phyloP scores from a whole-genome alignment of 495 filamentous ascomycete species.

The Daldinia decipiens region DNA sequence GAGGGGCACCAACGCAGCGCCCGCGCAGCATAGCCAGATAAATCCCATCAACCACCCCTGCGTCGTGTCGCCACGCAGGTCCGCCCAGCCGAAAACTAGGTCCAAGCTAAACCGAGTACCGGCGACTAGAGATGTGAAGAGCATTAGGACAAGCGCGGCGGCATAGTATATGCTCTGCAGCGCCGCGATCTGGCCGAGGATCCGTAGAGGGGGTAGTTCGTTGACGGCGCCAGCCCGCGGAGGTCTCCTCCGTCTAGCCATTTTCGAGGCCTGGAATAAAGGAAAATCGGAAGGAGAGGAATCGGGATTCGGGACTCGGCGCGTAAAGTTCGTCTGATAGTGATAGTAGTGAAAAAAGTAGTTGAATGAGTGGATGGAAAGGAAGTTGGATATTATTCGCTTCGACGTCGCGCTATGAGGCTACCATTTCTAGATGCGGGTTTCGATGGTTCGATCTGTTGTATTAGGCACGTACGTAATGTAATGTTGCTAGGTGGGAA shows the following conservation, averaged over 20 bases:
- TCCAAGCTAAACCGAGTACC: slow-evolving; percentile 76
- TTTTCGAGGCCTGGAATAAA: slow-evolving; percentile 45
- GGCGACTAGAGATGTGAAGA: slow-evolving; percentile 88
- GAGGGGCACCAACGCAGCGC: slow-evolving; percentile 72
- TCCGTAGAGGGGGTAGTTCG: slow-evolving; percentile 84
- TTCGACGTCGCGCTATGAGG: slow-evolving; percentile 38
- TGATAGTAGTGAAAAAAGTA: slow-evolving; percentile 11
- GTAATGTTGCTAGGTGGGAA: background rate
- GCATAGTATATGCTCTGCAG: slow-evolving; percentile 89
- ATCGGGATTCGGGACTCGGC: slow-evolving; percentile 1
- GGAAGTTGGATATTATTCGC: slow-evolving; percentile 15
- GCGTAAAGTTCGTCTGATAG: background rate
- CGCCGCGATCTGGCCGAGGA: slow-evolving; percentile 84
- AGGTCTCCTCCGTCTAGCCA: slow-evolving; percentile 81
- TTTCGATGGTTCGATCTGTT: background rate
- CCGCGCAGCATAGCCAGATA: slow-evolving; percentile 83
- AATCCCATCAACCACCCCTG: slow-evolving; percentile 91
- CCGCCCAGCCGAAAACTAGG: slow-evolving; percentile 81
- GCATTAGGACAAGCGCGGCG: slow-evolving; percentile 75
- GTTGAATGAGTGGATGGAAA: slow-evolving; percentile 37
- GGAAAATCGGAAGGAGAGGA: background rate
- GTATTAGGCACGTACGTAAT: background rate
- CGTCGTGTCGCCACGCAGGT: slow-evolving; percentile 88
- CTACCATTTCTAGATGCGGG: slow-evolving; percentile 28
- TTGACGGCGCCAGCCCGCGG: slow-evolving; percentile 80